These are phyloP conservation scores for Mollisiaceae sp. DNA, from an alignment of 2,329 filamentous ascomycete species.

Conservation along the genomic window DNA sequence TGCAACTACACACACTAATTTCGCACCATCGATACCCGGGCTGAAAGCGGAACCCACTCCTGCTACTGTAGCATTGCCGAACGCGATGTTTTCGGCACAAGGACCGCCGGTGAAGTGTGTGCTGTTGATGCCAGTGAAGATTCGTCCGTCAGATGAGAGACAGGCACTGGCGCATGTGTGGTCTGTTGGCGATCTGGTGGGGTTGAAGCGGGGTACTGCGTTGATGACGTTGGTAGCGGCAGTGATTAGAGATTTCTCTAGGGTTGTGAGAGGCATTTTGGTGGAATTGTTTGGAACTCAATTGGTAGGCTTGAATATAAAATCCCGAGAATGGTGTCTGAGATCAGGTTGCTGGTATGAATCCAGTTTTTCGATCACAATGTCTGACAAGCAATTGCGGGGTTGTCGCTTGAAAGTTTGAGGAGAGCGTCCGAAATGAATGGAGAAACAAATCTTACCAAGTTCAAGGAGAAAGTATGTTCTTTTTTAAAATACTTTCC, in stretches of 20 bases:
- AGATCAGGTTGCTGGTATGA: background rate
- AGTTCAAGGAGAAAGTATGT: background rate
- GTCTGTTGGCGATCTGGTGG: constrained; percentile 18
- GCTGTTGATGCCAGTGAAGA: constrained; percentile 33
- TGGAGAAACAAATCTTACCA: background rate
- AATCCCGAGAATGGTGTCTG: background rate
- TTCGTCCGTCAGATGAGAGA: constrained; percentile 22
- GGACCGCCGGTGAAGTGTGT: constrained; percentile 19
- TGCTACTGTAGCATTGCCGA: constrained; percentile 29
- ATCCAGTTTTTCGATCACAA: background rate
- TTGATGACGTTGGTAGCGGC: constrained; percentile 23
- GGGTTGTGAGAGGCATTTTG: constrained; percentile 17
- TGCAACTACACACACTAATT: constrained; percentile 25
- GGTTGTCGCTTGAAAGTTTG: background rate
- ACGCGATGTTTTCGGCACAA: constrained; percentile 31
- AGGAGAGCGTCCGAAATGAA: background rate
- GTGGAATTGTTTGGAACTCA: background rate
- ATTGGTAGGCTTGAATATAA: too few species aligned
- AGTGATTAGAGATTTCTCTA: constrained; percentile 21
- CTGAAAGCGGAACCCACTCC: constrained; percentile 23
- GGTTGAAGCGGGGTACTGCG: constrained; percentile 21
- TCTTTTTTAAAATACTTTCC: background rate
- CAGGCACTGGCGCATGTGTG: constrained; percentile 28
- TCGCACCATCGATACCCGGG: constrained; percentile 21
- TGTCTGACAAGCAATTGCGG: background rate